phyloP scores from a whole-genome alignment of 495 filamentous ascomycete species.

The Sordaria brevicollis region DNA sequence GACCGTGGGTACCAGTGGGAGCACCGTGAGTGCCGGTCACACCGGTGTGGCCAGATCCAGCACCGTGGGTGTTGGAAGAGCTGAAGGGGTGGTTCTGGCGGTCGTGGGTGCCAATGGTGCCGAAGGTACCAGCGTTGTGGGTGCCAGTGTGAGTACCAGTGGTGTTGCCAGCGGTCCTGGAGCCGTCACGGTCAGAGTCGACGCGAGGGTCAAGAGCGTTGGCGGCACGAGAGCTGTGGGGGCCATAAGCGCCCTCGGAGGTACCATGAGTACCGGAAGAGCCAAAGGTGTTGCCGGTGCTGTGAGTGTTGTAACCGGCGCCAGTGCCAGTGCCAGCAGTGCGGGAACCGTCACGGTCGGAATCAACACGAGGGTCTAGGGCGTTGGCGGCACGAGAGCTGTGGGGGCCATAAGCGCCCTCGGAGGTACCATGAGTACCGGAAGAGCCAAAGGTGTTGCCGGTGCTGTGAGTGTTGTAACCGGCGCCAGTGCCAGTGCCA shows the following conservation, averaged over 20 bases:
- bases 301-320: slow-evolving; percentile 6
- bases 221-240: slow-evolving; percentile 13
- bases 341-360: slow-evolving; percentile 11
- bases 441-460: neutral
- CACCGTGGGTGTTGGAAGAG: slow-evolving; percentile 1
- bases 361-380: slow-evolving; percentile 13
- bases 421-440: neutral
- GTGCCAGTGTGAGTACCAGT: slow-evolving; percentile 7
- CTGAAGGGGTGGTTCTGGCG: slow-evolving; percentile 5
- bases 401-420: neutral
- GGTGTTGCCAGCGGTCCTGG: slow-evolving; percentile 8
- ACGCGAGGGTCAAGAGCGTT: slow-evolving; percentile 42
- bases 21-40: slow-evolving; percentile 19
- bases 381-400: neutral
- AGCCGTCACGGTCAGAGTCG: slow-evolving; percentile 23
- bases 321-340: slow-evolving; percentile 12
- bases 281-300: slow-evolving; percentile 4
- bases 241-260: neutral
- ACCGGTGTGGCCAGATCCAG: slow-evolving; percentile 23
- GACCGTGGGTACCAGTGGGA: slow-evolving; percentile 24
- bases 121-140: slow-evolving; percentile 3
- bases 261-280: neutral
- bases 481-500: slow-evolving; percentile 10
- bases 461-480: slow-evolving; percentile 7
- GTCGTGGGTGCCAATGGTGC: slow-evolving; percentile 1